A percentile compares a stretch with the other conserved stretches of the same genome.
These are phyloP conservation scores for Verbena officinalis DNA, from an alignment of 257 asterid genomes.

Conservation along the genomic window DNA sequence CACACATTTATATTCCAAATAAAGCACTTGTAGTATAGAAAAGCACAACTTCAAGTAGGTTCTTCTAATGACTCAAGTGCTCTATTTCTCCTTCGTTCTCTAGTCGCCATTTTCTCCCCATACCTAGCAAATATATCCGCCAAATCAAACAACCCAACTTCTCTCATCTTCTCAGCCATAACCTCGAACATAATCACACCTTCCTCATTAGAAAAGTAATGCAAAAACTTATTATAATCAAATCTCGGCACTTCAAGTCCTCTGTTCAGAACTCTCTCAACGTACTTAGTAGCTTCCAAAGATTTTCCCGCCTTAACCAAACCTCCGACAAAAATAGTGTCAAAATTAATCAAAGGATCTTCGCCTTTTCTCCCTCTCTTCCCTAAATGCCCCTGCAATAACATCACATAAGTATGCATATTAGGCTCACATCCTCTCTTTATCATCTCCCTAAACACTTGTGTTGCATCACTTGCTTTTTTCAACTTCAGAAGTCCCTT, in stretches of 20 bases:
- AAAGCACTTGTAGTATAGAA: neutral
- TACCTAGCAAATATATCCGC: slow-evolving; percentile 80
- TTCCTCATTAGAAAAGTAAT: slow-evolving; percentile 80
- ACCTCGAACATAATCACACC: slow-evolving; percentile 82
- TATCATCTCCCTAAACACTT: slow-evolving; percentile 91
- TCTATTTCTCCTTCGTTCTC: slow-evolving; percentile 76
- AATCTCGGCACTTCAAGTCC: slow-evolving; percentile 85
- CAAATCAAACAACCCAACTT: slow-evolving; percentile 87
- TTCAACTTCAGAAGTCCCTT: slow-evolving; percentile 77
- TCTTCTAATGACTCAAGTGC: slow-evolving; percentile 22
- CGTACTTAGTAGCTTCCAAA: slow-evolving; percentile 74
- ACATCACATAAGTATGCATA: slow-evolving; percentile 92
- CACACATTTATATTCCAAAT: neutral
- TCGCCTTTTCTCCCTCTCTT: slow-evolving; percentile 84
- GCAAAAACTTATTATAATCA: slow-evolving; percentile 85
- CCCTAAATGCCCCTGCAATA: slow-evolving; percentile 92
- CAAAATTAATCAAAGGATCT: slow-evolving; percentile 91
- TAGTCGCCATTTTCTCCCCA: slow-evolving; percentile 88
- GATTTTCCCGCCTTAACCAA: slow-evolving; percentile 74
- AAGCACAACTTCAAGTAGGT: slow-evolving; percentile 6
- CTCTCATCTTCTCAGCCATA: slow-evolving; percentile 75
- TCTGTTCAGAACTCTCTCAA: slow-evolving; percentile 70
- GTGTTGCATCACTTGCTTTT: slow-evolving; percentile 74
- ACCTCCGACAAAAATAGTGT: slow-evolving; percentile 91
- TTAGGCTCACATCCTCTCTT: slow-evolving; percentile 79